Conservation (phyloP, 208 protist species). For the Trypanosoma cruzi region DNA sequence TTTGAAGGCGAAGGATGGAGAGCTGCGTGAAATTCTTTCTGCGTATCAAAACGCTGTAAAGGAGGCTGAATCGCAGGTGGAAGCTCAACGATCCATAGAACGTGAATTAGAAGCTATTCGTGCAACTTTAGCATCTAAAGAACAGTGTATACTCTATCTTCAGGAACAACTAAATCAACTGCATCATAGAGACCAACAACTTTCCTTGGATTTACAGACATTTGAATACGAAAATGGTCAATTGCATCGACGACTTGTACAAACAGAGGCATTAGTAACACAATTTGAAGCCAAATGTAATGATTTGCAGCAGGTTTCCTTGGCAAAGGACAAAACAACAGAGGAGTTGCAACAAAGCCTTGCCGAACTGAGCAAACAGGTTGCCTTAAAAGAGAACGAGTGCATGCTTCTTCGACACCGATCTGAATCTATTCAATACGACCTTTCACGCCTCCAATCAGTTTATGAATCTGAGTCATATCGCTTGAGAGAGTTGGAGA, state of each 20-base stretch:
- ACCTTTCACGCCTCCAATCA: constrained; percentile 45
- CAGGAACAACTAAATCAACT: constrained; percentile 75
- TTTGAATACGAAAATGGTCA: constrained; percentile 83
- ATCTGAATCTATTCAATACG: constrained; percentile 54
- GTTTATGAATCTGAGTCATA: constrained; percentile 36
- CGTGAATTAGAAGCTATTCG: constrained; percentile 70
- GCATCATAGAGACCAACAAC: constrained; percentile 79
- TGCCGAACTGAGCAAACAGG: constrained; percentile 79
- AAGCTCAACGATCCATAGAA: constrained; percentile 62
- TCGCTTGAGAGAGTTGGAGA: constrained; percentile 52
- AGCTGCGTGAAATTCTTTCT: constrained; percentile 68
- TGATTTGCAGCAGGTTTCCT: constrained; percentile 55
- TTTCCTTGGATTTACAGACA: constrained; percentile 75
- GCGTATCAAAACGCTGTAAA: constrained; percentile 76
- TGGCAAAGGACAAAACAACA: constrained; percentile 53
- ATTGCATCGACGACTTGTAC: constrained; percentile 66
- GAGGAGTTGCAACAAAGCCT: constrained; percentile 84
- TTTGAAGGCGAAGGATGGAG: constrained; percentile 73
- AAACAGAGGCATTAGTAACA: constrained; percentile 38
- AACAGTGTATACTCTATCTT: constrained; percentile 69
- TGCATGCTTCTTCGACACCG: constrained; percentile 62
- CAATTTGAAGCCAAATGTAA: constrained; percentile 46
- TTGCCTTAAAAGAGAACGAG: constrained; percentile 82
- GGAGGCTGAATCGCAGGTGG: constrained; percentile 55
- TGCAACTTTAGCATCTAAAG: constrained; percentile 67